Evolutionary conservation across 106 monocot species (phyloP), one percentile per base, ranked within the genome.

Genomic region (Posidonia australis): DNA sequence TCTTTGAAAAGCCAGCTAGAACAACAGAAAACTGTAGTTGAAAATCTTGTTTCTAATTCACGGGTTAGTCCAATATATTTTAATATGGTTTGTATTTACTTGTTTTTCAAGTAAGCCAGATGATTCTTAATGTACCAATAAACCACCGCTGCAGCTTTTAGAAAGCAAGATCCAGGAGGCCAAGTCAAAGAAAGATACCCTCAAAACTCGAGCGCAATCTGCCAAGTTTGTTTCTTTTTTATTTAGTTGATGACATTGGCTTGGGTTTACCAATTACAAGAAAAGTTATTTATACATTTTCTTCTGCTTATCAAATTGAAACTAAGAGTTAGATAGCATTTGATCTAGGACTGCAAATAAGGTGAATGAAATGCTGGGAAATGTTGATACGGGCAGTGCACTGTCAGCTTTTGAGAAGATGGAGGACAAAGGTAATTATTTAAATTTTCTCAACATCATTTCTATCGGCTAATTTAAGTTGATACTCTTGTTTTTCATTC

Each of bases 331-430:
- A 24, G 9, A 26, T 26, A 14, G n/a, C 43, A 6, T 62, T 77
- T 82, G 21, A 24, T 63, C 58, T 62, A 96, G 96, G 77, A 96
- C 96, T 73, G 86, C 87, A 63, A 96, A 86, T 57, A 90, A 90
- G 79, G 90, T 96, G 66, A 87, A 72, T 62, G 96, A 96, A 76
- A 87, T 90, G 96, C 58, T 90, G 76, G 96, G 96, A 44, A 96
- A 90, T 82, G 86, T 96, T 43, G 90, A 90, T 70, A 90, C 90
- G 54, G 87, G 96, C 54, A 79, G 87, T 64, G 96, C 96, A 57
- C 96, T 96, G 81, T 78, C 90, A 49, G 96, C 96, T 60, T 96
- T 90, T 76, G 96, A 90, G 66, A 96, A 90, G 82, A 96, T 96
- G 96, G 96, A 96, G 72, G 96, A 96, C 77, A 90, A 94, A 63